phyloP scores from a whole-genome alignment of 306 rosid species.

The Acacia crassicarpa region DNA sequence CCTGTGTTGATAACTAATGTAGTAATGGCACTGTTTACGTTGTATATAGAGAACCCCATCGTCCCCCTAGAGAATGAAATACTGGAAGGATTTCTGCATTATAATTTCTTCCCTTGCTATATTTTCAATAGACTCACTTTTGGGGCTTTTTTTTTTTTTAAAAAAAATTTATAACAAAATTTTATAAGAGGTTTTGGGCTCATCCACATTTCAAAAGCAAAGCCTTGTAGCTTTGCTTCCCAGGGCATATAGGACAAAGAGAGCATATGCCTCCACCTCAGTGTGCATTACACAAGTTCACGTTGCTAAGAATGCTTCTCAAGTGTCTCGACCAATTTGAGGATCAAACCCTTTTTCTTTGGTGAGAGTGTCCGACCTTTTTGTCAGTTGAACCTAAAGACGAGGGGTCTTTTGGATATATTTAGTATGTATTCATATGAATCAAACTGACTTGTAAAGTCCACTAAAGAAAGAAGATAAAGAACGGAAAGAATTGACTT shows the following conservation, averaged over 20 bases:
- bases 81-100: conserved; percentile 10
- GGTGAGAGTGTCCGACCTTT: no score
- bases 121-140: background rate
- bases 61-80: background rate
- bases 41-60: conserved; percentile 18
- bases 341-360: no score
- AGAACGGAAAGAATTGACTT: background rate
- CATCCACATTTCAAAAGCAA: no score
- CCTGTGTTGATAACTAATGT: background rate
- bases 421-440: background rate
- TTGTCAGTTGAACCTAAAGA: no score
- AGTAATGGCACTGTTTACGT: background rate
- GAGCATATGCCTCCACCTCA: no score
- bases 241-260: no score
- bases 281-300: no score
- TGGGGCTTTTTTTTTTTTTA: background rate
- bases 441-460: background rate
- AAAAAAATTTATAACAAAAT: no score
- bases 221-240: no score
- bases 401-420: background rate
- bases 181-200: no score
- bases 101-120: background rate
- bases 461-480: background rate
- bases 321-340: no score
- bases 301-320: no score